These are phyloP conservation scores for Glycine tomentella DNA, from an alignment of 306 rosid genomes.

Conservation along the genomic window DNA sequence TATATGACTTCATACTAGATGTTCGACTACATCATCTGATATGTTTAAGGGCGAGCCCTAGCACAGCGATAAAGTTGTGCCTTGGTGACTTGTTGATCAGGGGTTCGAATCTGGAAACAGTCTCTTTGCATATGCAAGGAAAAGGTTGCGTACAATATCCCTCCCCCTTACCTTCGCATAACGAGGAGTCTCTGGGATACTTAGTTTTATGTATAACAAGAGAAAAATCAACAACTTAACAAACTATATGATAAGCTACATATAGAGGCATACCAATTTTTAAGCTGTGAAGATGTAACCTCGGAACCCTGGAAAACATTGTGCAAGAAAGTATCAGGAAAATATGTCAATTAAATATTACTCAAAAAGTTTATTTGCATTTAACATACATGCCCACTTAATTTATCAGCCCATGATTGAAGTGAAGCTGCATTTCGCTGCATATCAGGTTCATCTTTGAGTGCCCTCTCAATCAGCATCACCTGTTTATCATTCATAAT, in stretches of 20 bases:
- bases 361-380: slow-evolving; percentile 33
- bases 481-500: slow-evolving; percentile 92
- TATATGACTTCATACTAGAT: slow-evolving; percentile 9
- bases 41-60: neutral
- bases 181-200: no score
- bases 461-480: slow-evolving; percentile 72
- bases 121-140: no score
- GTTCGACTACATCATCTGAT: slow-evolving; percentile 32
- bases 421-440: slow-evolving; percentile 79
- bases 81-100: no score
- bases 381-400: slow-evolving; percentile 73
- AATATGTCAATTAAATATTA: slow-evolving; percentile 25
- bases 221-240: neutral
- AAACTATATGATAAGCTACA: slow-evolving; percentile 13
- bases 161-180: no score
- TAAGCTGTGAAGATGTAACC: slow-evolving; percentile 86
- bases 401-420: slow-evolving; percentile 85
- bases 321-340: slow-evolving; percentile 47
- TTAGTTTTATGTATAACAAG: no score
- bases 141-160: no score
- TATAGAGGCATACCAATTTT: slow-evolving; percentile 71
- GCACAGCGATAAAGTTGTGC: no score
- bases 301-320: slow-evolving; percentile 84
- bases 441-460: slow-evolving; percentile 92
- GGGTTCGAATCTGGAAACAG: no score